Percentiles rank a stretch among this genome's conserved stretches.
Conservation (phyloP, 2,329 filamentous ascomycete genomes). For the Orbilia brochopaga region DNA sequence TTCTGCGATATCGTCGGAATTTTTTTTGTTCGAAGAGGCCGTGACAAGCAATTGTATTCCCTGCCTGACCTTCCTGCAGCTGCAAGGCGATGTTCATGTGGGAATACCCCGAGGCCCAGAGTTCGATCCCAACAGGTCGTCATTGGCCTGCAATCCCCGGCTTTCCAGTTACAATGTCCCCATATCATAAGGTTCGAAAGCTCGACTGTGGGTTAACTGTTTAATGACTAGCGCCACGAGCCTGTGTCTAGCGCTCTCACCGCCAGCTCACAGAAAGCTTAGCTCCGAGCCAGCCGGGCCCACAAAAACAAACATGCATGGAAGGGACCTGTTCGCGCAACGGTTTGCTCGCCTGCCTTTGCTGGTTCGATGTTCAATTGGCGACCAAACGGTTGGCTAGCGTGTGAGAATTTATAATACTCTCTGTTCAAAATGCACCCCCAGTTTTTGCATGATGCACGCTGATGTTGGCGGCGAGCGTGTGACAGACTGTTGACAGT, state of each 20-base stretch:
- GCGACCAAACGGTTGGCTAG: not conserved
- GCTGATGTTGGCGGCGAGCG: not conserved
- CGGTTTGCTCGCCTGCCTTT: not conserved
- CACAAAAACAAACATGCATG: not conserved
- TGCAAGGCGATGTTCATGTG: not conserved
- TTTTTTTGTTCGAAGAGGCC: not conserved
- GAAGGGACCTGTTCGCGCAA: not conserved
- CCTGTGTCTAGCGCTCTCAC: not conserved
- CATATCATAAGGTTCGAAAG: not conserved
- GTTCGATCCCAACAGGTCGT: not conserved
- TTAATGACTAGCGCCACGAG: too few species aligned
- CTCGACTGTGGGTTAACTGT: too few species aligned
- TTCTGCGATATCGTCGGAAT: not conserved
- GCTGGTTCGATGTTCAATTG: not conserved
- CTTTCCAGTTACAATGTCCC: not conserved
- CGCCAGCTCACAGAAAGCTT: slow-evolving; percentile 4
- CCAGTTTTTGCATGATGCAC: not conserved
- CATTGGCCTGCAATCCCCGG: not conserved
- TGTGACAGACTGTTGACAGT: not conserved
- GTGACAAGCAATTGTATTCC: not conserved
- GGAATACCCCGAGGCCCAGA: not conserved
- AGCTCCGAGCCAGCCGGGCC: not conserved
- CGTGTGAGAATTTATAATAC: not conserved
- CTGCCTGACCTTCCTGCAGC: not conserved
- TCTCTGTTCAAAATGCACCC: too few species aligned